These are phyloP conservation scores for Primulina tabacum DNA, from an alignment of 257 asterid genomes.

Conservation along the genomic window DNA sequence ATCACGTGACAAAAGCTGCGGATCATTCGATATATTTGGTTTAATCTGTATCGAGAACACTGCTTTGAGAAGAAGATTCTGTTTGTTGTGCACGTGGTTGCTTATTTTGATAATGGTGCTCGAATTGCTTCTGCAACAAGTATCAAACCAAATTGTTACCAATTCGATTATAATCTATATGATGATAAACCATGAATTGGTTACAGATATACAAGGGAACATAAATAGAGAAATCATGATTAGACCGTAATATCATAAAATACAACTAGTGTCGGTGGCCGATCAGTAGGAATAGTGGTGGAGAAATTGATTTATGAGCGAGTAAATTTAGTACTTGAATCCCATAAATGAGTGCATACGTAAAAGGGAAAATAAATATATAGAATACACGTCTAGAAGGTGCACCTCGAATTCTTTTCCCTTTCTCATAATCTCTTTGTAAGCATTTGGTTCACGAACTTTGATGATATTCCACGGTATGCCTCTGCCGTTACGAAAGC, in stretches of 20 bases:
- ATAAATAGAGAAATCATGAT: not conserved
- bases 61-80: constrained; percentile 30
- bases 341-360: not conserved
- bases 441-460: constrained; percentile 83
- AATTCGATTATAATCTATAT: constrained; percentile 10
- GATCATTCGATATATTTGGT: constrained; percentile 22
- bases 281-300: not conserved
- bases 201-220: not conserved
- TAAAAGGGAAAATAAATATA: not conserved
- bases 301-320: not conserved
- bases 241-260: not conserved
- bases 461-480: constrained; percentile 85
- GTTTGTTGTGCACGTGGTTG: constrained; percentile 28
- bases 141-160: not conserved
- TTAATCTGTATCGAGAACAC: constrained; percentile 21
- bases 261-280: not conserved
- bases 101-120: constrained; percentile 36
- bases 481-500: constrained; percentile 79
- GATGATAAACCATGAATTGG: not conserved
- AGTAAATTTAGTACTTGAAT: not conserved
- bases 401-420: constrained; percentile 92
- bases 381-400: not conserved
- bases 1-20: constrained; percentile 27
- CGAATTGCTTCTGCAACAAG: constrained; percentile 75
- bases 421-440: constrained; percentile 81